These are phyloP conservation scores for Suillus fuscotomentosus DNA, from an alignment of 768 basidiomycete genomes.

Conservation along the genomic window DNA sequence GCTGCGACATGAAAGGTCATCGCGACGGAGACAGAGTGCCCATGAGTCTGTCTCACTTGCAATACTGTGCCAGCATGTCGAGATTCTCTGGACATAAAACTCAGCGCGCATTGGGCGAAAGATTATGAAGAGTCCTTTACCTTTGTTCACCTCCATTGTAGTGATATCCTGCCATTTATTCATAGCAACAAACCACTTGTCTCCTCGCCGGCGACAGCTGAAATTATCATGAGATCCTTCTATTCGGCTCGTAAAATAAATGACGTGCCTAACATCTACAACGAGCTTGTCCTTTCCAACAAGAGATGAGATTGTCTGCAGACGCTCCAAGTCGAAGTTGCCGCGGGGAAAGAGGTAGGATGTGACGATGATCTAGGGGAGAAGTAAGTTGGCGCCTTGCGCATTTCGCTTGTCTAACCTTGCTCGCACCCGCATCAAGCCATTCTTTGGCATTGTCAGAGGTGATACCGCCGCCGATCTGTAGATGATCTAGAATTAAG, in stretches of 20 bases:
- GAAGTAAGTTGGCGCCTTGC: slow-evolving; percentile 8
- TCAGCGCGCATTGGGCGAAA: slow-evolving; percentile 2
- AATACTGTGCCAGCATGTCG: slow-evolving; percentile 72
- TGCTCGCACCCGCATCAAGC: slow-evolving; percentile 87
- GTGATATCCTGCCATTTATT: slow-evolving; percentile 98
- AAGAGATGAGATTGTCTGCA: slow-evolving; percentile 56
- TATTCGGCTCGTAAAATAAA: no score
- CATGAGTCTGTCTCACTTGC: slow-evolving; percentile 52
- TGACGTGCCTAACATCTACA: slow-evolving; percentile 84
- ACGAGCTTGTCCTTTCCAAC: slow-evolving; percentile 88
- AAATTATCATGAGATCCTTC: slow-evolving; percentile 1
- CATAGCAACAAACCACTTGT: slow-evolving; percentile 94
- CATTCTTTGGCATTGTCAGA: slow-evolving; percentile 78
- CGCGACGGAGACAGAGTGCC: not conserved
- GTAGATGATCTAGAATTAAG: slow-evolving; percentile 59
- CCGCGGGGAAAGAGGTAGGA: slow-evolving; percentile 90
- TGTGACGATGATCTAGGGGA: slow-evolving; percentile 88
- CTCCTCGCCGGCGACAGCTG: slow-evolving; percentile 79
- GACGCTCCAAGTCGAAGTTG: slow-evolving; percentile 71
- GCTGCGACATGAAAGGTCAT: slow-evolving; percentile 38
- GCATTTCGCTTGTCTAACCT: slow-evolving; percentile 45
- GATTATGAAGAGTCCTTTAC: slow-evolving; percentile 32
- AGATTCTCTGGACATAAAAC: slow-evolving; percentile 57
- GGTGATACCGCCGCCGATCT: slow-evolving; percentile 93
- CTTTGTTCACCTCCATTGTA: slow-evolving; percentile 87